Base-by-base conservation (phyloP, 192 early-diverging fungal genomes). In the Phycomyces blakesleeanus region DNA sequence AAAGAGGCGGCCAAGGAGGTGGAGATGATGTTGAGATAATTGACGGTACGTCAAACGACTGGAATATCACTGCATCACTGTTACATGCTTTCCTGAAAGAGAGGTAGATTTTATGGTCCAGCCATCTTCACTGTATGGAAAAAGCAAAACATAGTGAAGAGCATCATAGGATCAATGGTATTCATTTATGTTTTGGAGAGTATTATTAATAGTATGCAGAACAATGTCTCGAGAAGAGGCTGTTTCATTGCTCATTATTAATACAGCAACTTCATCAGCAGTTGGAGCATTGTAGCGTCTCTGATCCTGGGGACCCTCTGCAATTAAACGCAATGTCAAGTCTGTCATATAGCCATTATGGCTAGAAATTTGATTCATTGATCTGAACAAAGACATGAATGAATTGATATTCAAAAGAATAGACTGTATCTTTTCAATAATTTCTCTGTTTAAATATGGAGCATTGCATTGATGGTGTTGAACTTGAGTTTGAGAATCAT, bases 241-340 rank as follows among this genome's bases (percentile, higher is more conserved):
- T 37, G 34, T 7, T 2, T 16, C 38, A 15, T 34, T 57, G 20
- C 20, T 21, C 18, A 57, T 34, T 9, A 57, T 34, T 3, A 57
- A 5, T 9, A 37, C 55, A 39, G 27, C 55, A 57, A 40, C 26
- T 38, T 57, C 55, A 20, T n/a, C 5, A 18, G 55, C 29, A 34
- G 24, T 57, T 18, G 55, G 55, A 7, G 26, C 27, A 40, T 57
- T 57, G 15, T 57, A 57, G n/a, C 55, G 16, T 16, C 55, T 25
- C n/a, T n/a, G 18, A 57, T 57, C 55, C 29, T 12, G 55, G 3
- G 55, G 27, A 15, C 20, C 55, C 38, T 57, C 55, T n/a, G 34
- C 55, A 29, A 12, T 37, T 14, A 57, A 39, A 16, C 26, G 25
- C 26, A 57, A 0, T 0, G 18, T 34, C 38, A 57, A 3, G 11